phyloP scores from a whole-genome alignment of 2,329 filamentous ascomycete genomes.

The Xylariaceae sp. region DNA sequence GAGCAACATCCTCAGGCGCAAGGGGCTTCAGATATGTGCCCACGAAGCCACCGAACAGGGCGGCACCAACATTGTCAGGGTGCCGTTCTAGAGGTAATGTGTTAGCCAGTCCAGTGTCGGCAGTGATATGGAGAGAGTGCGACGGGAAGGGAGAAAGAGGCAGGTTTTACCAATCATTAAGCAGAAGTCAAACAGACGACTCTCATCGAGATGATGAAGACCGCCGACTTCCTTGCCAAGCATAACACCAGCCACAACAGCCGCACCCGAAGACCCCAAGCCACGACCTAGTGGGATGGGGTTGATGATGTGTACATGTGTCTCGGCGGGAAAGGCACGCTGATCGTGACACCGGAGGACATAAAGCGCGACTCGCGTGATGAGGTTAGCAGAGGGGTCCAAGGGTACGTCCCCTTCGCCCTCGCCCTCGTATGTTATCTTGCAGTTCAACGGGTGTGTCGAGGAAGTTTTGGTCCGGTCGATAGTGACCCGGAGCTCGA shows the following conservation, averaged over 20 bases:
- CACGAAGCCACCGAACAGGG: slow-evolving; percentile 92
- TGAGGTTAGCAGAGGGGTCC: slow-evolving; percentile 80
- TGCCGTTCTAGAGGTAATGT: slow-evolving; percentile 57
- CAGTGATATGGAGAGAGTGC: too few species aligned
- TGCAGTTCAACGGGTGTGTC: slow-evolving; percentile 71
- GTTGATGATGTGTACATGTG: slow-evolving; percentile 91
- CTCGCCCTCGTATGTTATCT: slow-evolving; percentile 83
- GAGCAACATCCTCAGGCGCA: slow-evolving; percentile 78
- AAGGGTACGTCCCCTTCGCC: slow-evolving; percentile 73
- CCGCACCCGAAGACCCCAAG: slow-evolving; percentile 90
- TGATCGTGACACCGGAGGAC: slow-evolving; percentile 88
- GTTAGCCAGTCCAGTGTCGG: slow-evolving; percentile 5
- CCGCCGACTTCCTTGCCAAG: slow-evolving; percentile 84
- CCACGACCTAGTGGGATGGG: slow-evolving; percentile 90
- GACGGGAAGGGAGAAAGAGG: background rate
- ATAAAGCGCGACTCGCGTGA: slow-evolving; percentile 91
- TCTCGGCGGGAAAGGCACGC: slow-evolving; percentile 76
- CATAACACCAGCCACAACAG: slow-evolving; percentile 91
- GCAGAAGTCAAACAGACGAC: slow-evolving; percentile 88
- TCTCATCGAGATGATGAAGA: slow-evolving; percentile 66
- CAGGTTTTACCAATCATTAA: slow-evolving; percentile 74
- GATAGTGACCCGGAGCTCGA: slow-evolving; percentile 80
- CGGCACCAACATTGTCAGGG: slow-evolving; percentile 91
- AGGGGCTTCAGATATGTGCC: slow-evolving; percentile 94
- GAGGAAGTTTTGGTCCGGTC: slow-evolving; percentile 52